Evolutionary conservation across 1,284 basidiomycete genomes (phyloP).

Genomic region (Grifola frondosa): DNA sequence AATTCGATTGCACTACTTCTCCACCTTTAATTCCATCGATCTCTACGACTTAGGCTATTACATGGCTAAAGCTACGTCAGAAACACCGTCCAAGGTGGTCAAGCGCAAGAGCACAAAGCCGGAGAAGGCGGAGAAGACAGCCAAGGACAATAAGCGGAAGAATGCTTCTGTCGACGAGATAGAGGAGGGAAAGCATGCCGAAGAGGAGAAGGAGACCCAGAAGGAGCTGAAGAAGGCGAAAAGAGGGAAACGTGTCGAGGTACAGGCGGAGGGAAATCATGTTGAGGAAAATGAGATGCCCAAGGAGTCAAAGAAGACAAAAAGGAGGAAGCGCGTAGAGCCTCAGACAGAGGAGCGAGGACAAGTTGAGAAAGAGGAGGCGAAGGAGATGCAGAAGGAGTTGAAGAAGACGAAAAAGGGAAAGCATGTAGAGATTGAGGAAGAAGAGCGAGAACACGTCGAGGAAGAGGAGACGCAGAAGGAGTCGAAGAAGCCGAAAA

Average conservation of each 20-base stretch:
- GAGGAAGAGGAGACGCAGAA: conserved; percentile 11
- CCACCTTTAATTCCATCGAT: too few species aligned
- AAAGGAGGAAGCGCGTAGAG: neutral
- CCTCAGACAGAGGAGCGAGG: neutral
- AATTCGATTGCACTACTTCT: neutral
- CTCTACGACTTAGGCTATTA: neutral
- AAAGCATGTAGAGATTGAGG: conserved; percentile 1
- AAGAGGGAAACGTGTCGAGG: conserved; percentile 11
- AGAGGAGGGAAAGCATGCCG: conserved; percentile 3
- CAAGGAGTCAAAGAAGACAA: conserved; percentile 7
- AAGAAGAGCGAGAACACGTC: neutral
- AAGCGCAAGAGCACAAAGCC: conserved; percentile 18
- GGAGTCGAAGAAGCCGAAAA: conserved; percentile 1
- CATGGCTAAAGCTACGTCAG: conserved; percentile 17
- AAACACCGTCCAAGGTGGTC: conserved; percentile 14
- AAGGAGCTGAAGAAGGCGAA: conserved; percentile 1
- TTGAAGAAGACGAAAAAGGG: conserved; percentile 26
- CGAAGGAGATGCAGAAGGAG: conserved; percentile 37
- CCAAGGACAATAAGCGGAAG: conserved; percentile 10
- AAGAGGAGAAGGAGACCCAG: conserved; percentile 7
- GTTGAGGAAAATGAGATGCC: conserved; percentile 3
- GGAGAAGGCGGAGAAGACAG: conserved; percentile 10
- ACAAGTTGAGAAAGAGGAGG: conserved; percentile 12
- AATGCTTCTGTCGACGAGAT: conserved; percentile 6
- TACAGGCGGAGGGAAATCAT: too few species aligned